Percentiles rank a stretch among this genome's conserved stretches.
phyloP scores from a whole-genome alignment of 345 rosid genomes.

The Arabidopsis suecica region DNA sequence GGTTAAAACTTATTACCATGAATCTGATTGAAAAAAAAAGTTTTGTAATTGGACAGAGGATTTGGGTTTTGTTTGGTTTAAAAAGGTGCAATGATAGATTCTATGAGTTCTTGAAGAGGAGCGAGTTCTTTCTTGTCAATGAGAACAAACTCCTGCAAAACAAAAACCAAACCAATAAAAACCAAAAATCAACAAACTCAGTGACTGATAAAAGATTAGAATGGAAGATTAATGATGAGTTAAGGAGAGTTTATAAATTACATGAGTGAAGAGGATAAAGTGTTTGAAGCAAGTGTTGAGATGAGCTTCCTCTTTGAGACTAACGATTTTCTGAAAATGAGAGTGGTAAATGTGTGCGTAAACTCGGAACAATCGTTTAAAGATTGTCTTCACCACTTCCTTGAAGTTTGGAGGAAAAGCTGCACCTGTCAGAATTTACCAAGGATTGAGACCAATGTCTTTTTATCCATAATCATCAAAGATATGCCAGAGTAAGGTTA shows the following conservation, averaged over 20 bases:
- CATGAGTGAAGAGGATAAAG: slow-evolving; percentile 86
- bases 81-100: slow-evolving; percentile 70
- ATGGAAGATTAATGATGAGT: neutral
- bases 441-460: neutral
- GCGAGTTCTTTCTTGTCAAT: slow-evolving; percentile 92
- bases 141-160: slow-evolving; percentile 74
- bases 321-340: slow-evolving; percentile 96
- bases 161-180: neutral
- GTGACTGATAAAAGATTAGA: neutral
- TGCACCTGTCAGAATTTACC: slow-evolving; percentile 53
- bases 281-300: slow-evolving; percentile 98
- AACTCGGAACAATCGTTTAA: slow-evolving; percentile 89
- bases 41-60: neutral
- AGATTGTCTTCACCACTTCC: slow-evolving; percentile 94
- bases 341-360: slow-evolving; percentile 95
- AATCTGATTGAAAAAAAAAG: neutral
- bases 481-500: neutral
- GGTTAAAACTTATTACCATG: slow-evolving; percentile 1
- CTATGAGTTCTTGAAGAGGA: slow-evolving; percentile 87
- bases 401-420: slow-evolving; percentile 93
- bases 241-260: slow-evolving; percentile 19
- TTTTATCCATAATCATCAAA: slow-evolving; percentile 1
- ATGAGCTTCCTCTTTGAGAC: slow-evolving; percentile 98
- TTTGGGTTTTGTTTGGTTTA: slow-evolving; percentile 32
- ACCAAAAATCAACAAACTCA: neutral